phyloP scores from a whole-genome alignment of 768 basidiomycete genomes.

The Boletus vinaceobasis region DNA sequence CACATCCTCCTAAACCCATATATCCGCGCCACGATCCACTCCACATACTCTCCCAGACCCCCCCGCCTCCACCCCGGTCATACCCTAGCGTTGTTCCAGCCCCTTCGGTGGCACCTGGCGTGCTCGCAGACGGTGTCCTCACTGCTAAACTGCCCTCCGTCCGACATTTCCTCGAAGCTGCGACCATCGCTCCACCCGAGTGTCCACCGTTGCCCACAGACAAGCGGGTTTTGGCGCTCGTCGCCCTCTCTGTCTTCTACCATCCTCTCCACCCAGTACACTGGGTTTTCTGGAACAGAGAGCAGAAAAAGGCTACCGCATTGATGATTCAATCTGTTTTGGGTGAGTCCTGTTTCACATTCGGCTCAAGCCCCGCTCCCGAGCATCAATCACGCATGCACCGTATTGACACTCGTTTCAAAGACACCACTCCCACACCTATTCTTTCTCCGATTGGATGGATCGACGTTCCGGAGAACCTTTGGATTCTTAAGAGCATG shows the following conservation, averaged over 20 bases:
- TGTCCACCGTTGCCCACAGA: constrained; percentile 41
- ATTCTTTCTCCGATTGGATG: constrained; percentile 36
- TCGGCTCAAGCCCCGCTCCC: not conserved
- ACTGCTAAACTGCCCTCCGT: constrained; percentile 50
- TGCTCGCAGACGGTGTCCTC: constrained; percentile 39
- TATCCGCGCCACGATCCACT: constrained; percentile 34
- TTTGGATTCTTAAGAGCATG: constrained; percentile 33
- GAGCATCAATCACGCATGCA: not conserved
- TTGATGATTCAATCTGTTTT: constrained; percentile 50
- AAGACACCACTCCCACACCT: constrained; percentile 29
- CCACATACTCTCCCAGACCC: constrained; percentile 23
- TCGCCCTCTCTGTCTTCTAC: constrained; percentile 58
- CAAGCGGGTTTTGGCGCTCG: constrained; percentile 49
- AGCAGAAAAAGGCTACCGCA: constrained; percentile 47
- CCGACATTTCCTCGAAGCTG: constrained; percentile 43
- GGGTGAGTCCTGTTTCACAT: constrained; percentile 38
- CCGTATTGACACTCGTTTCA: constrained; percentile 8
- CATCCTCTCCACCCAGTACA: constrained; percentile 53
- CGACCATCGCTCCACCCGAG: constrained; percentile 37
- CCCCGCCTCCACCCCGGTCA: constrained; percentile 18
- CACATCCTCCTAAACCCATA: constrained; percentile 22
- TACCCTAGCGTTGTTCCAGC: constrained; percentile 21
- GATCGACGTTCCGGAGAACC: constrained; percentile 33
- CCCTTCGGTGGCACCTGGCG: constrained; percentile 32
- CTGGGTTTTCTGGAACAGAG: constrained; percentile 62